Evolutionary conservation across 176 grass and related monocot species (phyloP), one percentile per base, ranked within the genome.

Genomic region (Ananas comosus): DNA sequence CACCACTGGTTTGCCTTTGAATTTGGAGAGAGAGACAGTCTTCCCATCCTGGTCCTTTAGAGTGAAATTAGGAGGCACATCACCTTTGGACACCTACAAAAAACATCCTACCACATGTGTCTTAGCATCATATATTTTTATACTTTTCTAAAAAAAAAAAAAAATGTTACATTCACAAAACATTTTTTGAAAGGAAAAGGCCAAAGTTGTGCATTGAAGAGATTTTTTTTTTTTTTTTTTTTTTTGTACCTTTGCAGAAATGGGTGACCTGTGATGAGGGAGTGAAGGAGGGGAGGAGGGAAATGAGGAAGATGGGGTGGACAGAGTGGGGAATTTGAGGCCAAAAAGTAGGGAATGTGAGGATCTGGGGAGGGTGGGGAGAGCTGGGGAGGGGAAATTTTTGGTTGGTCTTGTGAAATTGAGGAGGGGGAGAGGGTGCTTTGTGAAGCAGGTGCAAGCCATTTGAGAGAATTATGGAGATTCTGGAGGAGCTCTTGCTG

Each of bases 11-110:
- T 85, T 97, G 73, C 93, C 93, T 80, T 97, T 97, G 70, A 83
- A 97, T 74, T 89, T 91, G 68, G 89, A 81, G 33, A 97, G 82
- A 25, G 93, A 82, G 54, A 97, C 86, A 61, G 79, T 68, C 80
- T 77, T 90, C 13, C 93, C 82, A 64, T 97, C 82, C 77, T 92
- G 93, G 73, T 97, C 90, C 53, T 87, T 92, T 65, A 92, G 83
- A 8, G 81, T 83, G 74, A 97, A 97, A 78, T 74, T 74, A 1
- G 89, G 93, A 1, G 89, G 81, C 70, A 56, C 76, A 76, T 70
- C 77, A 64, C 89, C 89, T 76, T 97, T 87, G 74, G 2, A 65
- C 29, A 92, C 93, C 93, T 96, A 63, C 73, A 78, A 49, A 49
- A 21, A 61, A 61, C 9, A 5, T 21, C 56, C 16, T 9, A 61